phyloP scores from a whole-genome alignment of 108 stramenopile genomes.

The Cyclotella sp. region DNA sequence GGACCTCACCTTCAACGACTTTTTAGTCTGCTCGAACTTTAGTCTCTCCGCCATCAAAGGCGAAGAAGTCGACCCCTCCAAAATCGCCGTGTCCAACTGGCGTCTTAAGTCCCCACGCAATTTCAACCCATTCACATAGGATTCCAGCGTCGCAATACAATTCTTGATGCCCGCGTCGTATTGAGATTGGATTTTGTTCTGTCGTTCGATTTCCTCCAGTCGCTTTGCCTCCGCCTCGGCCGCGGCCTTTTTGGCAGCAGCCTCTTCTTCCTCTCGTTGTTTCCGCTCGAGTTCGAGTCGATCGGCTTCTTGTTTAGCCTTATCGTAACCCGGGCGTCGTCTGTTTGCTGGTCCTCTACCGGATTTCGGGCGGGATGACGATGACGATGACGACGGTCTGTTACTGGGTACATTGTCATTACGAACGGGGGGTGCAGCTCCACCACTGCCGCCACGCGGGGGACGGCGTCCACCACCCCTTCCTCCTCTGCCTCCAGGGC shows the following conservation, averaged over 20 bases:
- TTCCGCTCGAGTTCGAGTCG: not conserved
- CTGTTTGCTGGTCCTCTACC: constrained; percentile 1
- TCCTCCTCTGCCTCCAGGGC: not conserved
- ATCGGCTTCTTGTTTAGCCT: not conserved
- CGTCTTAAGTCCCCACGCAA: constrained; percentile 20
- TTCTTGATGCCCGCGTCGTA: constrained; percentile 26
- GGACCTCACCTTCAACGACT: constrained; percentile 70
- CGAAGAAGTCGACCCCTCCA: constrained; percentile 3
- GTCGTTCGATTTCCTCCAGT: constrained; percentile 33
- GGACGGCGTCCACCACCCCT: not conserved
- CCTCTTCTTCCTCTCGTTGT: constrained; percentile 4
- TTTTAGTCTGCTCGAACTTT: constrained; percentile 74
- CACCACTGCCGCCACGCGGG: not conserved
- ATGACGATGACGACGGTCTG: not conserved
- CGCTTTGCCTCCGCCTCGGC: constrained; percentile 19
- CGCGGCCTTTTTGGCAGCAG: constrained; percentile 14
- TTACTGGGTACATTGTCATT: not conserved
- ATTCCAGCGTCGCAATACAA: constrained; percentile 32
- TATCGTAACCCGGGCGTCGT: not conserved
- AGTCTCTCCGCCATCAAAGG: constrained; percentile 41
- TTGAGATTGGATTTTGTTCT: constrained; percentile 26
- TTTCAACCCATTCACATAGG: constrained; percentile 16
- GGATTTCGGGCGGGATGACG: not conserved
- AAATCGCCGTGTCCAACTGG: constrained; percentile 26
- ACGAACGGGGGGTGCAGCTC: not conserved